Base-by-base conservation (phyloP, 345 rosid genomes). In the Aquilaria yunnanensis region DNA sequence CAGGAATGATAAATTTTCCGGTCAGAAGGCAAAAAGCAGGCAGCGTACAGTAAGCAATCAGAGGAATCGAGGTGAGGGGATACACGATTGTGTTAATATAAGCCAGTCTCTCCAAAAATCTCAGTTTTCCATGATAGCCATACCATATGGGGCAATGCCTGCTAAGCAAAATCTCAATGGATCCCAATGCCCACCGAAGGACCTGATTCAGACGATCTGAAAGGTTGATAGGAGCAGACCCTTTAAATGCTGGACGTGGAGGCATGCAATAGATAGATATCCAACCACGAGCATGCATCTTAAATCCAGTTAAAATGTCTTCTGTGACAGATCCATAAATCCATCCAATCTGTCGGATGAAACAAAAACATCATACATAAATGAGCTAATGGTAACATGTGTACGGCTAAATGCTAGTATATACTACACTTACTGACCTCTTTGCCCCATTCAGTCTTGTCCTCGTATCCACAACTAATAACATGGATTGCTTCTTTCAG, bases 251-350 rank as follows among this genome's bases (percentile, higher is more conserved):
- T 57, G 99, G 97, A 51, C 99, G 99, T 6, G 97, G 90, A 64
- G 99, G 99, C 93, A 88, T 85, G 77, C 99, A 94, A 68, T 94
- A 94, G 62, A 94, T 64, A 23, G 99, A 94, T 67, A 91, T 85
- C 99, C 99, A 94, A 37, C 99, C 99, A 57, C 97, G 99, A 63
- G 97, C 93, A 71, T 94, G 99, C 99, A 94, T 94, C 83, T 94
- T 94, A 71, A 94, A 94, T 67, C 99, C 99, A 32, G 99, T 94
- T 67, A 94, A 79, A 82, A 94, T 94, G 84, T 94, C 99, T 81
- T 94, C 99, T 9, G 99, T 94, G 59, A 94, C 99, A 4, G 99
- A 94, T 69, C 99, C 99, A 61, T 94, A 94, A 70, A 94, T 94
- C 97, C 97, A 95, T 62, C 99, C 99, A 74, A 91, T 88, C 99